Conservation (phyloP, 140 eudicot genomes). For the Oenanthe javanica region DNA sequence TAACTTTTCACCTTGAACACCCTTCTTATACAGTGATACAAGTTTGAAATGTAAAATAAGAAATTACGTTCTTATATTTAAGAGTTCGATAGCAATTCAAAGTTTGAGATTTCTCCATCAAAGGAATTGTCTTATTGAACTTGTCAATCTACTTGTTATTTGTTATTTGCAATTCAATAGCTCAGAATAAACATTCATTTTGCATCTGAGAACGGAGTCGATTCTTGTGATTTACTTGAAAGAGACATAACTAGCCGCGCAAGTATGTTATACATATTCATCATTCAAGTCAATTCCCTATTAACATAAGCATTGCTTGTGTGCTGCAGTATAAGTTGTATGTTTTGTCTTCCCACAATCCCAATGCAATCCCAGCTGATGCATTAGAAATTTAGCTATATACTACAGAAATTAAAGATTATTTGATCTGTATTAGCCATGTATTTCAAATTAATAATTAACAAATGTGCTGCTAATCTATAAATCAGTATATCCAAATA, state of each 20-base stretch:
- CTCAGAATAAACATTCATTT: not conserved
- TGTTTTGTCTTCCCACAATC: too few relatives aligned
- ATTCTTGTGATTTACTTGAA: not conserved
- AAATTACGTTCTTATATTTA: not conserved
- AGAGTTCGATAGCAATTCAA: not conserved
- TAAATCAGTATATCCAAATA: too few relatives aligned
- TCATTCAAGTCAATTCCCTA: not conserved
- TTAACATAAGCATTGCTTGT: too few relatives aligned
- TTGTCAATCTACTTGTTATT: slow-evolving; percentile 23
- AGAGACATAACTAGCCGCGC: not conserved
- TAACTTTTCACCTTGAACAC: not conserved
- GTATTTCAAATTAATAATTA: too few relatives aligned
- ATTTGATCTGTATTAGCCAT: too few relatives aligned
- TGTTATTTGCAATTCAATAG: not conserved
- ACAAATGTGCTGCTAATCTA: too few relatives aligned
- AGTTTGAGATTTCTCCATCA: not conserved
- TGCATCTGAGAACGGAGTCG: not conserved
- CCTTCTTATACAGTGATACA: not conserved
- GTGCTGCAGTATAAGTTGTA: too few relatives aligned
- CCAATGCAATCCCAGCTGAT: too few relatives aligned
- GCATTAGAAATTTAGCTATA: too few relatives aligned
- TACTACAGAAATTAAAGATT: too few relatives aligned
- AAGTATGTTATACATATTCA: not conserved
- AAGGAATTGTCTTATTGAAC: not conserved
- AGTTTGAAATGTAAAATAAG: not conserved